phyloP scores from a whole-genome alignment of 345 rosid species.

The Odontarrhena argentea region DNA sequence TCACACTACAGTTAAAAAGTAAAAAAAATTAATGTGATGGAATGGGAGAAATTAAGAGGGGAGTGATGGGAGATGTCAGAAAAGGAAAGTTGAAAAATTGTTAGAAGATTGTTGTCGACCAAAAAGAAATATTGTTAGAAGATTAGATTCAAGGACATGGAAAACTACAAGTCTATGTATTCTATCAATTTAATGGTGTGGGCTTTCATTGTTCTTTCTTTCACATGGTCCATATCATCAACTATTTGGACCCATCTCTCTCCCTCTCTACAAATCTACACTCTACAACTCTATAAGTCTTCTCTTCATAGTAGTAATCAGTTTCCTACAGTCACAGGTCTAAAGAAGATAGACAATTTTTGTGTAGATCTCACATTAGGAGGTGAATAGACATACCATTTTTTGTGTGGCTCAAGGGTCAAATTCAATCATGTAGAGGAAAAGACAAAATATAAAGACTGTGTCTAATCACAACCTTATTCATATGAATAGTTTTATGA shows the following conservation, averaged over 20 bases:
- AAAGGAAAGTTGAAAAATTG: conserved; percentile 34
- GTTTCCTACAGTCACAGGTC: conserved; percentile 33
- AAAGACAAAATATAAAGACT: conserved; percentile 33
- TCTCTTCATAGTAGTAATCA: conserved; percentile 27
- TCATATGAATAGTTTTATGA: conserved; percentile 35
- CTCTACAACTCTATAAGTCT: conserved; percentile 22
- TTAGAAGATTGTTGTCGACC: neutral
- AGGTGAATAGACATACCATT: conserved; percentile 17
- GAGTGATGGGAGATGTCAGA: conserved; percentile 43
- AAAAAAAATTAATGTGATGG: conserved; percentile 6
- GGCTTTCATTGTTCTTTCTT: conserved; percentile 39
- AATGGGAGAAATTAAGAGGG: conserved; percentile 31
- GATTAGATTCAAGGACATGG: conserved; percentile 39
- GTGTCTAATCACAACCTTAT: conserved; percentile 33
- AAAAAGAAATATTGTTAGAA: conserved; percentile 3
- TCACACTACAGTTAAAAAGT: conserved; percentile 17
- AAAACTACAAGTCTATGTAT: conserved; percentile 36
- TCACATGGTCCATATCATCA: conserved; percentile 40
- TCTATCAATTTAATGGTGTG: conserved; percentile 39
- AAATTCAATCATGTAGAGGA: conserved; percentile 32
- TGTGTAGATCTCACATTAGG: conserved; percentile 27
- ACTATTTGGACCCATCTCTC: conserved; percentile 35
- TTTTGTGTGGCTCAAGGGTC: conserved; percentile 25
- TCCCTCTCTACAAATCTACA: conserved; percentile 10
- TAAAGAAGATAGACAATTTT: neutral